phyloP scores from a whole-genome alignment of 768 basidiomycete species.

The Ramaria sp. region DNA sequence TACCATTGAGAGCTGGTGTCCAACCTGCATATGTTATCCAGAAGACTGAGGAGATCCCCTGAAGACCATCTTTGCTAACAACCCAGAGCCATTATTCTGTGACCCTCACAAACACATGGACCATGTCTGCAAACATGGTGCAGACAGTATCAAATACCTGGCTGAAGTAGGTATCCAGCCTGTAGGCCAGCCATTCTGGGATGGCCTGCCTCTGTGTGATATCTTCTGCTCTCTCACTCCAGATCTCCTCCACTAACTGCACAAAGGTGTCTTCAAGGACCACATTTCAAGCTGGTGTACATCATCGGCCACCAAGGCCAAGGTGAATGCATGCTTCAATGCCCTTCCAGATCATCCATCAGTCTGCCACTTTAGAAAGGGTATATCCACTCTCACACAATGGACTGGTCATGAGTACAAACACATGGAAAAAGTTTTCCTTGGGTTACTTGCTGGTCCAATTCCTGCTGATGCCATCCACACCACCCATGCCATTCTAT shows the following conservation, averaged over 20 bases:
- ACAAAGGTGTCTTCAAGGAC: constrained; percentile 38
- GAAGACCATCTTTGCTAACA: not conserved
- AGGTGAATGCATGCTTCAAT: constrained; percentile 13
- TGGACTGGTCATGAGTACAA: constrained; percentile 36
- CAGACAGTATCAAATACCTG: not conserved
- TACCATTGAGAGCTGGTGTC: constrained; percentile 12
- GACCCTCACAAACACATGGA: not conserved
- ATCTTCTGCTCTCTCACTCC: constrained; percentile 30
- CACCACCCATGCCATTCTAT: constrained; percentile 20
- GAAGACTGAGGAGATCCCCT: constrained; percentile 9
- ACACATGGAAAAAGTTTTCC: constrained; percentile 25
- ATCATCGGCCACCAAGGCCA: constrained; percentile 5
- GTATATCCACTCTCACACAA: constrained; percentile 29
- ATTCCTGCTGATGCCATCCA: constrained; percentile 17
- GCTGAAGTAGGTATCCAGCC: not conserved
- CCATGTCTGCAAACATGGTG: not conserved
- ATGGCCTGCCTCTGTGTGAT: constrained; percentile 26
- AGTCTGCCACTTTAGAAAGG: constrained; percentile 28
- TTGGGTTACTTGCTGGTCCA: constrained; percentile 21
- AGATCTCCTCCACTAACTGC: constrained; percentile 36
- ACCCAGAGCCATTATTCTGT: not conserved
- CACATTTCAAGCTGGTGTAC: constrained; percentile 30
- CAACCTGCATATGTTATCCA: constrained; percentile 4
- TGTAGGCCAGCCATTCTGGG: constrained; percentile 28
- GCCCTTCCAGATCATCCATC: constrained; percentile 11